Evolutionary conservation across 495 filamentous ascomycete species (phyloP), one percentile per base, ranked within the genome.

Genomic region (Penicillium fimorum): DNA sequence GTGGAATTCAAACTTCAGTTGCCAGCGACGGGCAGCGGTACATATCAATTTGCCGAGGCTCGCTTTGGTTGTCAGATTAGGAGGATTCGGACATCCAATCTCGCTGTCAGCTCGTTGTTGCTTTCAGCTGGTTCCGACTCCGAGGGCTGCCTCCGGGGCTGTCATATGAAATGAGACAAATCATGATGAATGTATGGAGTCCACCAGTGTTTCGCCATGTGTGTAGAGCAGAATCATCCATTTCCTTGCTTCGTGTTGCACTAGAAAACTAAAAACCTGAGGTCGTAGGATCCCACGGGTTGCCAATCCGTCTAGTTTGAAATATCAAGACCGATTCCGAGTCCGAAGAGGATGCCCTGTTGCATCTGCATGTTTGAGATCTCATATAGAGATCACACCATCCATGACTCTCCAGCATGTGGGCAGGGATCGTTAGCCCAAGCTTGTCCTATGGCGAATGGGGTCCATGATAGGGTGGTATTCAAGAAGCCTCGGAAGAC

Each of bases 271-370:
- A 9, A 6, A 51, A 27, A 9, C 3, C 15, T 25, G 18, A 22
- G 8, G 27, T 38, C 20, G 13, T 10, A n/a, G 38, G 41, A 24
- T 32, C 32, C 44, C 11, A 13, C 32, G 22, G 42, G 22, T 51
- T 50, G 20, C 6, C 3, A 5, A 20, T 38, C 47, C 29, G 5
- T 13, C 18, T 10, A 20, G 33, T 44, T 50, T 47, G 27, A 35
- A 35, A 43, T 38, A n/a, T 42, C 29, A 51, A 50, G 18, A 11
- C 64, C 64, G 64, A 67, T 41, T 65, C 64, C 59, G 64, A 67
- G 11, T 62, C 61, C 62, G 61, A 60, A 13, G 1, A 15, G 15
- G 43, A 10, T 53, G 17, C 50, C 33, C 41, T 35, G 51, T 24
- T n/a, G 43, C 52, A 38, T 27, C 29, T 20, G 43, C 42, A 46